Percentiles rank a stretch among this genome's conserved stretches.
Evolutionary conservation across 2,329 filamentous ascomycete species (phyloP).

Genomic region (Aspergillus puulaauensis): DNA sequence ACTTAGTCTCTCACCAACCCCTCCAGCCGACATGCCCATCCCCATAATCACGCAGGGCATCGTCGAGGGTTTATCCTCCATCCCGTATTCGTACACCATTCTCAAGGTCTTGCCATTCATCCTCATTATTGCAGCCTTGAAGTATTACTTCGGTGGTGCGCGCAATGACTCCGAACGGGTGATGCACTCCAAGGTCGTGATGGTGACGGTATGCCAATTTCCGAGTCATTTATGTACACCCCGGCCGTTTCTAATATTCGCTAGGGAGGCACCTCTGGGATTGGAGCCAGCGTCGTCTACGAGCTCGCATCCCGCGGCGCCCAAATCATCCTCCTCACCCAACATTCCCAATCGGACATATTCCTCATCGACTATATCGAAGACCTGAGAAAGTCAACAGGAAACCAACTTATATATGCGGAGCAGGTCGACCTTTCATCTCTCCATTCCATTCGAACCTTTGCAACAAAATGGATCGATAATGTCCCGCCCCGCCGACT

Average conservation of each 20-base stretch:
- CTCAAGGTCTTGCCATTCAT: constrained; percentile 56
- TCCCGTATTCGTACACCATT: constrained; percentile 55
- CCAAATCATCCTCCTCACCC: constrained; percentile 86
- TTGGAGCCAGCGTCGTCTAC: constrained; percentile 74
- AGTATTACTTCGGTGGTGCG: constrained; percentile 75
- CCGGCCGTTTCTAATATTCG: background rate
- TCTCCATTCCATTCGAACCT: constrained; percentile 85
- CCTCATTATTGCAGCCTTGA: constrained; percentile 57
- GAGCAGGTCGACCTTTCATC: constrained; percentile 90
- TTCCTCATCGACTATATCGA: constrained; percentile 93
- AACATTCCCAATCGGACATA: constrained; percentile 74
- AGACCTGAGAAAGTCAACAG: constrained; percentile 72
- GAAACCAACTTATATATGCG: constrained; percentile 88
- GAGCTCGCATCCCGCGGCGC: constrained; percentile 79
- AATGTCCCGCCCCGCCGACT: constrained; percentile 85
- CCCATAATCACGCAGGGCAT: constrained; percentile 57
- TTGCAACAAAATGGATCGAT: constrained; percentile 97
- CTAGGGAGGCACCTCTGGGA: constrained; percentile 84
- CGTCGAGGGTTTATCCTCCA: constrained; percentile 53
- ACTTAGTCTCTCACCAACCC: constrained; percentile 1
- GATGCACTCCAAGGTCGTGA: constrained; percentile 90
- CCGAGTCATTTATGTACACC: background rate
- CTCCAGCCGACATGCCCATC: constrained; percentile 55
- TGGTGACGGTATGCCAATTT: constrained; percentile 72
- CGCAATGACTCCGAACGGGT: constrained; percentile 72